Evolutionary conservation across 1,284 basidiomycete species (phyloP), one percentile per base, ranked within the genome.

Genomic region (Ganoderma multipileum): DNA sequence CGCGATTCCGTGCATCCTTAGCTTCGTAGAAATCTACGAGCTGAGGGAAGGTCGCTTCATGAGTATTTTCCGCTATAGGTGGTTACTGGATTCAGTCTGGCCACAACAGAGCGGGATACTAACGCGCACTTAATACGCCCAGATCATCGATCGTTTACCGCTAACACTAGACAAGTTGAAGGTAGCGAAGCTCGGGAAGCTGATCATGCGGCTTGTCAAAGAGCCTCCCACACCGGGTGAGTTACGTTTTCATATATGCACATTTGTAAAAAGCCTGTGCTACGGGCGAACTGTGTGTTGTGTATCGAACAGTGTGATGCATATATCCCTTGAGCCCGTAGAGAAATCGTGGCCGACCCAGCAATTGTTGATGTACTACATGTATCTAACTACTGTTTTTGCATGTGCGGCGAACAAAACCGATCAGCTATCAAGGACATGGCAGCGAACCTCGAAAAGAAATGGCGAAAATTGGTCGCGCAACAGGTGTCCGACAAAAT

Each of bases 351-450:
- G 33, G 59, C 20, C 39, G 28, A 23, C 18, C 26, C 66, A 64
- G 39, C 11, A 9, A 33, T 60, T 65, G 61, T 71, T 61, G 65
- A 66, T 69, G 77, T 74, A 63, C 44, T 60, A 67, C 58, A 88
- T 90, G 87, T 91, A 91, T 91, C 91, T 91, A 89, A 92, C 89
- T 82, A 76, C 64, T 65, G 54, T 65, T 63, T 63, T 68, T 68
- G 61, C 76, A 76, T 77, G 76, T 80, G 73, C 75, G 60, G 70
- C 67, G 60, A 70, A 69, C 63, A 69, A 62, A 72, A 72, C 81
- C 79, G 61, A 71, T 71, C 84, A 94, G 93, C 93, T 81, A 89
- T 94, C 90, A 92, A 93, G 89, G 93, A 95, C 83, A 92, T 95
- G 91, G 93, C 93, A 76, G 87, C 87, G 78, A 94, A 93, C 82